phyloP scores from a whole-genome alignment of 345 rosid genomes.

The Dimocarpus longan region DNA sequence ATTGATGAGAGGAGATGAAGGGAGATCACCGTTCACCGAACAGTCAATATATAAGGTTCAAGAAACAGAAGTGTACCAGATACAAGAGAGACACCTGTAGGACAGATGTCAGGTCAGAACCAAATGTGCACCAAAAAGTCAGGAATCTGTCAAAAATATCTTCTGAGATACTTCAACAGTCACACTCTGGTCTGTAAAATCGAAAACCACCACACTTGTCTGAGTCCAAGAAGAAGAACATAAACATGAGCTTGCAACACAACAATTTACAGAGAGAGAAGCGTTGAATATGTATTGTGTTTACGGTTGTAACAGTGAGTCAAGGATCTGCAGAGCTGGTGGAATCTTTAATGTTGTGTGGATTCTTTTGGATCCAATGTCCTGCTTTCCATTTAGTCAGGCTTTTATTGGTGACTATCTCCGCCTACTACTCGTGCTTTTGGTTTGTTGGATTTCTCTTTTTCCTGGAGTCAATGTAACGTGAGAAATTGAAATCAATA shows the following conservation, averaged over 20 bases:
- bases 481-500: background rate
- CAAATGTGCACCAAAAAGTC: background rate
- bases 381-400: no score
- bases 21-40: background rate
- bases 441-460: no score
- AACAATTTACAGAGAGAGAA: no score
- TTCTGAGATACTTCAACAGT: background rate
- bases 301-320: no score
- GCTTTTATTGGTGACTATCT: no score
- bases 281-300: background rate
- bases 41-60: background rate
- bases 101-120: no score
- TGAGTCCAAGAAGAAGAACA: background rate
- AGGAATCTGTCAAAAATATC: background rate
- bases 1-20: background rate
- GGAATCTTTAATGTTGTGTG: no score
- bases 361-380: background rate
- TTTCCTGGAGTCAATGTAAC: background rate
- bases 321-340: no score
- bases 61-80: constrained; percentile 14
- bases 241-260: no score
- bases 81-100: background rate
- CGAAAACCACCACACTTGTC: background rate
- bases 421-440: no score
- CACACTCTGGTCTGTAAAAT: background rate